Conservation (phyloP, 2,329 filamentous ascomycete species). For the Xylaria sp. region DNA sequence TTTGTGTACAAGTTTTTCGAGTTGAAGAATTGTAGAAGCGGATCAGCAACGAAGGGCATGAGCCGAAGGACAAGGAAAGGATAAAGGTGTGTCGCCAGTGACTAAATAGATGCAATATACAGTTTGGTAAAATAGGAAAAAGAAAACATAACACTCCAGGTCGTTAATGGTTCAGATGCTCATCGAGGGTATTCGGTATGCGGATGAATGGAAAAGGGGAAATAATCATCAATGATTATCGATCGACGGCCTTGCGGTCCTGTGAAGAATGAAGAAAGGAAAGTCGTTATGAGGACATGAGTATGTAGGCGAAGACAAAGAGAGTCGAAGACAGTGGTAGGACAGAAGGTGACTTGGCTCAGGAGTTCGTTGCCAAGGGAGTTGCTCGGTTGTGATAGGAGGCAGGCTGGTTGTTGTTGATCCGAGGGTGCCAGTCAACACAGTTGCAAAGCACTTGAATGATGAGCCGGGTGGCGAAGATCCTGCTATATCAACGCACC, state of each 20-base stretch:
- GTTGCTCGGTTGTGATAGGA: conserved; percentile 22
- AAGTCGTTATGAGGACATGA: conserved; percentile 42
- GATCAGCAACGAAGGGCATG: conserved; percentile 14
- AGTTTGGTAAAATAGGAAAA: conserved; percentile 27
- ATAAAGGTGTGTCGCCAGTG: conserved; percentile 12
- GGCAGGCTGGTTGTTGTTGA: conserved; percentile 16
- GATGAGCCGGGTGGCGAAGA: conserved; percentile 24
- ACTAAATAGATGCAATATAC: conserved; percentile 31
- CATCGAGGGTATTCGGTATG: conserved; percentile 39
- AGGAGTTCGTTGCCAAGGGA: conserved; percentile 15
- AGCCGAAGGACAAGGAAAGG: conserved; percentile 16
- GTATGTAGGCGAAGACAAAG: conserved; percentile 31
- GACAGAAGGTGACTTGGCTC: conserved; percentile 11
- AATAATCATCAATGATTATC: conserved; percentile 29
- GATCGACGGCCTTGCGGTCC: conserved; percentile 26
- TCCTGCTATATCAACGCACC: conserved; percentile 29
- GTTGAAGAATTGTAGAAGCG: conserved; percentile 20
- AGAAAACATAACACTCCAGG: conserved; percentile 36
- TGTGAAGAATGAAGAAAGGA: conserved; percentile 33
- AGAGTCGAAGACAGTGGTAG: conserved; percentile 21
- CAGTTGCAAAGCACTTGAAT: conserved; percentile 21
- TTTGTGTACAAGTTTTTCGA: conserved; percentile 27
- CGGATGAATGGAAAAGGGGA: conserved; percentile 35
- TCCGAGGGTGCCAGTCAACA: conserved; percentile 25
- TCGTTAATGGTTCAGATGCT: conserved; percentile 43